Percentiles rank a stretch among this genome's conserved stretches.
These are phyloP conservation scores for Paramecium sexaurelia DNA, from an alignment of 73 alveolate genomes.

Conservation along the genomic window DNA sequence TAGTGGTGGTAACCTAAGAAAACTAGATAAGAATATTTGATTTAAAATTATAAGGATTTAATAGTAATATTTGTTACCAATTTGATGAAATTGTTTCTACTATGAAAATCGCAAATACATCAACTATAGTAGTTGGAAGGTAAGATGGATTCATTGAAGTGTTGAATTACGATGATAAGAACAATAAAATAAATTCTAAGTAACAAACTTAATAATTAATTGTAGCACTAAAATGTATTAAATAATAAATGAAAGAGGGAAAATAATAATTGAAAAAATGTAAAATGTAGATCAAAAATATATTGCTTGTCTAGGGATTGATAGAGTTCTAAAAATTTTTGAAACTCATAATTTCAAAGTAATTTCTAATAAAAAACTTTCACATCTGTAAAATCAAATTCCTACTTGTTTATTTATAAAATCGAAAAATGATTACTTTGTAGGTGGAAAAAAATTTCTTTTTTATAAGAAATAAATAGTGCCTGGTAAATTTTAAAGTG, in stretches of 20 bases:
- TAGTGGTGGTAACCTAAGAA: not conserved
- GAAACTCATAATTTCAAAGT: not conserved
- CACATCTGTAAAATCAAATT: not conserved
- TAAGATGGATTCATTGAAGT: not conserved
- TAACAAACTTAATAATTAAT: not conserved
- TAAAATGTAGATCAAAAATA: not conserved
- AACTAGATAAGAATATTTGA: not conserved
- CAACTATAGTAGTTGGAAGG: not conserved
- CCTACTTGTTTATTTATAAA: not conserved
- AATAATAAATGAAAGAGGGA: not conserved
- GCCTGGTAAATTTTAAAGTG: too few species aligned
- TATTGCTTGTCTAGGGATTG: not conserved
- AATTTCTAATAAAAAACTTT: not conserved
- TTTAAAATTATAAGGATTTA: not conserved
- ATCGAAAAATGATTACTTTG: not conserved
- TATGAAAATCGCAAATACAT: not conserved
- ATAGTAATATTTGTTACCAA: too few species aligned
- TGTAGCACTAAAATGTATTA: not conserved
- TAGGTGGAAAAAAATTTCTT: not conserved
- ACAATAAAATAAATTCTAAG: not conserved
- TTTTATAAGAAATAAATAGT: too few species aligned
- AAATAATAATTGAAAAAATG: not conserved
- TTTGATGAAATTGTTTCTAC: too few species aligned
- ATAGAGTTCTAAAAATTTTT: not conserved
- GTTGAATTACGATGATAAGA: not conserved